Evolutionary conservation across 768 basidiomycete species (phyloP).

Genomic region (Imleria badia): DNA sequence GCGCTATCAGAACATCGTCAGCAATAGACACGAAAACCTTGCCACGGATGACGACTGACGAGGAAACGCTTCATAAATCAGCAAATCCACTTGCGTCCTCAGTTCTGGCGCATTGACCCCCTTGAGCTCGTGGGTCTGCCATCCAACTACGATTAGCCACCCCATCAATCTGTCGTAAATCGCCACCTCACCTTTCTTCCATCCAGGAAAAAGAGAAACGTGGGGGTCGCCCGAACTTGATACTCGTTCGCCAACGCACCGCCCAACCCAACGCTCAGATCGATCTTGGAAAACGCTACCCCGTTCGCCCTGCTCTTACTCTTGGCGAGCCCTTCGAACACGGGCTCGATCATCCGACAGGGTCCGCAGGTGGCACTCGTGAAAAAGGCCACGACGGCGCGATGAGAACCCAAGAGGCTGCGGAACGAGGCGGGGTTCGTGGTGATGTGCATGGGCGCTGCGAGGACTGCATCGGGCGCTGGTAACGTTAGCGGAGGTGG

Average conservation of each 20-base stretch:
- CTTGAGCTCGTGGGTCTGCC: constrained; percentile 65
- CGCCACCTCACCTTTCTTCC: constrained; percentile 58
- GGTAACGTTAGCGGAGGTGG: constrained; percentile 27
- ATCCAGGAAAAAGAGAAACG: constrained; percentile 84
- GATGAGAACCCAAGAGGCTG: constrained; percentile 60
- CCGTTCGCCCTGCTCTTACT: constrained; percentile 50
- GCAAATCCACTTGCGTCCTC: constrained; percentile 67
- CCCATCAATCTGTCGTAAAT: constrained; percentile 3
- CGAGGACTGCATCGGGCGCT: constrained; percentile 44
- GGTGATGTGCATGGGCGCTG: constrained; percentile 65
- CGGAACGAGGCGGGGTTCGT: constrained; percentile 77
- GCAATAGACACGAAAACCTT: neutral
- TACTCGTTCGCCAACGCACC: constrained; percentile 57
- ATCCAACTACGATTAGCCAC: neutral
- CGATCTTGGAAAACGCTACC: constrained; percentile 82
- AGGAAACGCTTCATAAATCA: constrained; percentile 77
- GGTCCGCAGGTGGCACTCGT: constrained; percentile 75
- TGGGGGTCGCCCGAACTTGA: constrained; percentile 77
- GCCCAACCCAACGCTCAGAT: constrained; percentile 70
- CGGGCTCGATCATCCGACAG: constrained; percentile 80
- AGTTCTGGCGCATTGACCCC: constrained; percentile 72
- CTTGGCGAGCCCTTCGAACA: constrained; percentile 75
- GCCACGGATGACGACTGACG: constrained; percentile 47
- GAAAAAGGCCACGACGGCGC: constrained; percentile 79
- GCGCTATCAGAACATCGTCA: constrained; percentile 47